Conservation (phyloP, 768 basidiomycete genomes). For the Lactarius hengduanensis region DNA sequence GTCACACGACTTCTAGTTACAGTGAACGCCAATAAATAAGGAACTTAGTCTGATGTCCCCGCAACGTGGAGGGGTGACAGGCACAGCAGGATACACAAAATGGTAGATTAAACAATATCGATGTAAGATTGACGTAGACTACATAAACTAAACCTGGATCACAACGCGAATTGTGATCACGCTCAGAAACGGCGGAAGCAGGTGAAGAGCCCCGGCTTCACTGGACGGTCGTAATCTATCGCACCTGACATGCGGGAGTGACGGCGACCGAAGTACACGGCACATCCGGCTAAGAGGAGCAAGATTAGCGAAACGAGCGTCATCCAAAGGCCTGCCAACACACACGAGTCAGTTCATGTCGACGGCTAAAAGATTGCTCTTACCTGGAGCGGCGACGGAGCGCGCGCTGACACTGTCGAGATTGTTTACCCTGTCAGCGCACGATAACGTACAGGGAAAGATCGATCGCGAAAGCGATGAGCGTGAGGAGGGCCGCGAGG, state of each 20-base stretch:
- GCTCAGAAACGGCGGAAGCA: slow-evolving; percentile 1
- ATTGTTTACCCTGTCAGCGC: slow-evolving; percentile 54
- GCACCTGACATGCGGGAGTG: slow-evolving; percentile 26
- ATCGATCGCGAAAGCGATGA: slow-evolving; percentile 75
- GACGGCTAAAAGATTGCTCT: slow-evolving; percentile 27
- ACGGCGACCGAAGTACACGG: slow-evolving; percentile 22
- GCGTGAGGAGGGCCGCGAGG: slow-evolving; percentile 63
- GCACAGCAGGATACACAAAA: neutral
- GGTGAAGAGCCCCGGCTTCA: slow-evolving; percentile 18
- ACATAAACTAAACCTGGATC: neutral
- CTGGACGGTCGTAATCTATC: slow-evolving; percentile 2
- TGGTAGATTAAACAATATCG: neutral
- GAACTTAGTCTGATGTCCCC: neutral
- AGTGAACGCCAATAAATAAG: no score
- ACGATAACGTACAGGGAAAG: slow-evolving; percentile 67
- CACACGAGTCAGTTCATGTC: neutral
- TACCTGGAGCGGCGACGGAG: slow-evolving; percentile 65
- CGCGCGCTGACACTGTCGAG: slow-evolving; percentile 44
- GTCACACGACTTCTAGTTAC: no score
- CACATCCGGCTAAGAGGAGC: slow-evolving; percentile 21
- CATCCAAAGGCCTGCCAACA: slow-evolving; percentile 24
- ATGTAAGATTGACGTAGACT: neutral
- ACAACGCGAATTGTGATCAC: neutral
- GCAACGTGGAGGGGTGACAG: neutral
- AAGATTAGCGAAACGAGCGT: slow-evolving; percentile 24